phyloP scores from a whole-genome alignment of 352 stramenopile species.

The Plasmopara viticola region DNA sequence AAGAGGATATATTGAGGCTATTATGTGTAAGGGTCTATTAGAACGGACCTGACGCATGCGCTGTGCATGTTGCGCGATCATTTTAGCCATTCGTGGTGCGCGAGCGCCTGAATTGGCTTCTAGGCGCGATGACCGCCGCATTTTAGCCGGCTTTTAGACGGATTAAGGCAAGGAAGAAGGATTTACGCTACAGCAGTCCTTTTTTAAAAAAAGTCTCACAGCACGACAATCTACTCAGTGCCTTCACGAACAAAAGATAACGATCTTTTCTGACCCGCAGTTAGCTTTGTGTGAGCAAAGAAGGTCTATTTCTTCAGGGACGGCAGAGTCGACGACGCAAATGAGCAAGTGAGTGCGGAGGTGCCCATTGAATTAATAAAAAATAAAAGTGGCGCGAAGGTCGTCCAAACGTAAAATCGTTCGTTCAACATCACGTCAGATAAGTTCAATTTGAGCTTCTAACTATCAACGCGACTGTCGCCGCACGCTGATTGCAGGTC shows the following conservation, averaged over 20 bases:
- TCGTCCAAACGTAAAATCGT: slow-evolving; percentile 1
- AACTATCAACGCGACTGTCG: slow-evolving; percentile 60
- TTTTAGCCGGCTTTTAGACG: slow-evolving; percentile 14
- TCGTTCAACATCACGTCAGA: slow-evolving; percentile 1
- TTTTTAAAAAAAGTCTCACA: slow-evolving; percentile 3
- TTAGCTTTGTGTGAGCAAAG: slow-evolving; percentile 2
- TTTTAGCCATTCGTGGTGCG: slow-evolving; percentile 50
- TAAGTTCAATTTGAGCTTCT: slow-evolving; percentile 4
- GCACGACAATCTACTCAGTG: slow-evolving; percentile 8
- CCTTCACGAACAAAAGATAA: slow-evolving; percentile 2
- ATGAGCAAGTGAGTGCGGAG: slow-evolving; percentile 7
- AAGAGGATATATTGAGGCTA: slow-evolving; percentile 3
- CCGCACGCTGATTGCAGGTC: slow-evolving; percentile 35
- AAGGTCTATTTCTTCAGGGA: slow-evolving; percentile 15
- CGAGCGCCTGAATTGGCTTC: slow-evolving; percentile 38
- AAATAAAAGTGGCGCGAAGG: slow-evolving; percentile 5
- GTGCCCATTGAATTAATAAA: background rate
- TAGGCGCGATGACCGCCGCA: slow-evolving; percentile 64
- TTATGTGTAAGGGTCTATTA: background rate
- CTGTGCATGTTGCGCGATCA: slow-evolving; percentile 43
- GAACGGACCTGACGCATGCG: slow-evolving; percentile 31
- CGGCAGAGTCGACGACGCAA: slow-evolving; percentile 19
- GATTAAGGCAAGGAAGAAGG: slow-evolving; percentile 17
- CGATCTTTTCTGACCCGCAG: slow-evolving; percentile 10
- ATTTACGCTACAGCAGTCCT: no score